Base-by-base conservation (phyloP, 164 flowering plant species). In the Kingdonia uniflora region DNA sequence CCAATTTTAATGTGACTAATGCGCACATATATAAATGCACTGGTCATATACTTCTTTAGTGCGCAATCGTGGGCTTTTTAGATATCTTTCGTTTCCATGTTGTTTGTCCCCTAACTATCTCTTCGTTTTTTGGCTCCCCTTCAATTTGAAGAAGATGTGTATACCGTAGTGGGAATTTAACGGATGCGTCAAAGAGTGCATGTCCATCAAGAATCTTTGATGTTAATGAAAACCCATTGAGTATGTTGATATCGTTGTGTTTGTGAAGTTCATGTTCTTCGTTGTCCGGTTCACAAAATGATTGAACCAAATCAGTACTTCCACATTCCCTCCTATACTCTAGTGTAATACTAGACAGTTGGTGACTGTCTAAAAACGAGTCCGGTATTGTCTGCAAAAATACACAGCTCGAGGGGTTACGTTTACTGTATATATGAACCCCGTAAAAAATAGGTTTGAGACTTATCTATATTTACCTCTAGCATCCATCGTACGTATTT, bases 311-410 rank as follows among this genome's bases (percentile, higher is more conserved):
- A 59, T 84, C 80, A 56, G 80, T 74, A 37, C 68, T 71, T 46
- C 79, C 78, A 62, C 87, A 84, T 67, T 84, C 87, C 59, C 73
- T 81, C 63, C 78, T 71, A 51, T 84, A 79, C 50, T 81, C 81
- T 23, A 76, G 61, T 47, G 59, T 63, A 47, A 80, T 76, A 22
- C 67, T 52, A n/a, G 77, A 76, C 0, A 80, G 79, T 61, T 77
- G 84, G 58, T 73, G 16, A 41, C 35, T 29, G 35, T 76, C 77
- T 73, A 75, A 41, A 60, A 78, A 52, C 1, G 57, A 33, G 29
- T 76, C 80, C 14, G 87, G 87, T 24, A 78, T 70, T 7, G 78
- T 67, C 87, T 78, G 77, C 29, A 58, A 56, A 38, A 14, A 19
- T 26, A n/a, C 23, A 41, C 8, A 19, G 8, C 10, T 11, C 41